These are phyloP conservation scores for Pelargonium cotyledonis DNA, from an alignment of 441 rosid genomes.

Conservation along the genomic window DNA sequence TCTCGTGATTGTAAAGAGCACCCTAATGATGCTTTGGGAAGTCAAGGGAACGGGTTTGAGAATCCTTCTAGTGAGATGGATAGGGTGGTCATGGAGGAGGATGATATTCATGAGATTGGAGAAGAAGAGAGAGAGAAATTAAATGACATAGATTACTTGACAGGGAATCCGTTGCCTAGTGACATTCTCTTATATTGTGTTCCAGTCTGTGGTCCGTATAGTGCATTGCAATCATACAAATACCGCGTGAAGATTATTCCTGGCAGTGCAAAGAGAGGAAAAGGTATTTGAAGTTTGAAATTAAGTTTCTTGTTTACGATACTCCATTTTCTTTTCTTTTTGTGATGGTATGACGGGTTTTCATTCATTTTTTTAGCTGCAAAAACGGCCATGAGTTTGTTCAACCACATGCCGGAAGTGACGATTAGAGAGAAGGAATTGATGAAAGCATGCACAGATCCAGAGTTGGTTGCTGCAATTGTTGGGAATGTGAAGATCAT, in stretches of 20 bases:
- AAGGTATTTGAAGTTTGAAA: slow-evolving; percentile 37
- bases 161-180: slow-evolving; percentile 72
- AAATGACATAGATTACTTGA: slow-evolving; percentile 80
- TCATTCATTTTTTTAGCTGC: slow-evolving; percentile 46
- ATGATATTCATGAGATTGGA: slow-evolving; percentile 77
- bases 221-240: slow-evolving; percentile 77
- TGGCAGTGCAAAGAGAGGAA: slow-evolving; percentile 88
- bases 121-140: slow-evolving; percentile 86
- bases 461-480: slow-evolving; percentile 88
- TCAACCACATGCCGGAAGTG: slow-evolving; percentile 78
- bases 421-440: slow-evolving; percentile 80
- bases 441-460: slow-evolving; percentile 93
- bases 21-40: slow-evolving; percentile 32
- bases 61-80: slow-evolving; percentile 41
- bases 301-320: not conserved
- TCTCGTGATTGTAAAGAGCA: slow-evolving; percentile 78
- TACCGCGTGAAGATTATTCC: slow-evolving; percentile 85
- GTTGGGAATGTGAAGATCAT: slow-evolving; percentile 81
- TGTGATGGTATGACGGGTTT: not conserved
- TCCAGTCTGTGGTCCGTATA: slow-evolving; percentile 93
- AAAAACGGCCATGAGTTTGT: slow-evolving; percentile 83
- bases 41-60: slow-evolving; percentile 28
- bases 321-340: too few relatives aligned
- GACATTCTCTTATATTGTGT: slow-evolving; percentile 78
- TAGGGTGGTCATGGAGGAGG: slow-evolving; percentile 79